These are phyloP conservation scores for Lentinula sp. DNA, from an alignment of 768 basidiomycete genomes.

Conservation along the genomic window DNA sequence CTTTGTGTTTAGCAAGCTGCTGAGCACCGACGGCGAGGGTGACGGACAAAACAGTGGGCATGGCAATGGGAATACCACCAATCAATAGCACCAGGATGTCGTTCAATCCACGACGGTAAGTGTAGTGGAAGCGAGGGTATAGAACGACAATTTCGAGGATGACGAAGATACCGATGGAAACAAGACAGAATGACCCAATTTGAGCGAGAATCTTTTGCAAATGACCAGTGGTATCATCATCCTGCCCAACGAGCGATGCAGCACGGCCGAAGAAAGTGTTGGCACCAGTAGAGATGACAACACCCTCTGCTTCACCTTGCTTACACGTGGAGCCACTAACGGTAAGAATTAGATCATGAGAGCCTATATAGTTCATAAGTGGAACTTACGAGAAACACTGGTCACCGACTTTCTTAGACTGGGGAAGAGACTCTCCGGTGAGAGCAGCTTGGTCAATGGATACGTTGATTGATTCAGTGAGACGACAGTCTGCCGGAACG, in stretches of 20 bases:
- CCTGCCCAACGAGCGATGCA: conserved; percentile 93
- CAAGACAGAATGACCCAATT: conserved; percentile 96
- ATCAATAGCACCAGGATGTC: conserved; percentile 98
- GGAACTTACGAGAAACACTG: conserved; percentile 93
- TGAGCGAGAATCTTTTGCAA: conserved; percentile 98
- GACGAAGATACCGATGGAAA: conserved; percentile 95
- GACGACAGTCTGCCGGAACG: conserved; percentile 96
- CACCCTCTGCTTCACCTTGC: conserved; percentile 98
- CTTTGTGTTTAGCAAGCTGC: conserved; percentile 98
- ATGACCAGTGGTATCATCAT: conserved; percentile 97
- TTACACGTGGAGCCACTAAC: conserved; percentile 93
- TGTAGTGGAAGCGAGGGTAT: conserved; percentile 87
- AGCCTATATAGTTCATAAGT: conserved; percentile 2
- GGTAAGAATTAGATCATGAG: conserved; percentile 3
- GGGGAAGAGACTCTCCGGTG: conserved; percentile 94
- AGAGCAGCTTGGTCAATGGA: conserved; percentile 98
- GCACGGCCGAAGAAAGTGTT: conserved; percentile 99
- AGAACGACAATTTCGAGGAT: conserved; percentile 90
- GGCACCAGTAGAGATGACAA: conserved; percentile 95
- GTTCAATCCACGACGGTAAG: conserved; percentile 91
- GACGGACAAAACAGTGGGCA: conserved; percentile 98
- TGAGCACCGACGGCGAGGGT: conserved; percentile 98
- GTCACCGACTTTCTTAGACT: conserved; percentile 87
- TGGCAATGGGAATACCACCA: conserved; percentile 99
- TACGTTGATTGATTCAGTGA: conserved; percentile 94